Conservation (phyloP, 495 filamentous ascomycete genomes). For the Stereocaulon alpinum region DNA sequence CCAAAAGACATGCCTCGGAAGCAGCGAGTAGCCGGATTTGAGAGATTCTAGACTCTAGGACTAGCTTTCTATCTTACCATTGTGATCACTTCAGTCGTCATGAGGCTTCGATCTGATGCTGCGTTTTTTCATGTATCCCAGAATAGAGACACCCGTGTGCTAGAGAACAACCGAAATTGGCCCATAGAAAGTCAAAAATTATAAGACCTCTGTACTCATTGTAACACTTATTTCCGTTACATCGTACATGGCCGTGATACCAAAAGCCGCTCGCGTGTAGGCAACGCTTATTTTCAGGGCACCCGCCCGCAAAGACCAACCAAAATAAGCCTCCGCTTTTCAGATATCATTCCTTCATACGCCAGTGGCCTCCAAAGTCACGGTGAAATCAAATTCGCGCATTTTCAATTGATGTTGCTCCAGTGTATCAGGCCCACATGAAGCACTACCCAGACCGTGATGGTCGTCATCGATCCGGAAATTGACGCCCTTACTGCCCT, state of each 20-base stretch:
- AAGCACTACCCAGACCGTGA: constrained; percentile 49
- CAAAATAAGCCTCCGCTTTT: not conserved
- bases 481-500: constrained; percentile 39
- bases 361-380: constrained; percentile 15
- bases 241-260: not conserved
- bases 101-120: too few relatives aligned
- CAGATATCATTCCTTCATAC: not conserved
- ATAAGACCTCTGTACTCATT: too few relatives aligned
- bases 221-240: not conserved
- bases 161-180: too few relatives aligned
- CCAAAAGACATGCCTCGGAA: too few relatives aligned
- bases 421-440: constrained; percentile 48
- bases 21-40: too few relatives aligned
- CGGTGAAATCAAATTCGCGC: constrained; percentile 19
- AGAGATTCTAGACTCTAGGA: too few relatives aligned
- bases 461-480: constrained; percentile 48
- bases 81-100: too few relatives aligned
- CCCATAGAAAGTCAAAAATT: too few relatives aligned
- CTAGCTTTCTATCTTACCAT: too few relatives aligned
- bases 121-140: too few relatives aligned
- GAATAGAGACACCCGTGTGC: too few relatives aligned
- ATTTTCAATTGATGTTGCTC: constrained; percentile 38
- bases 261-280: not conserved
- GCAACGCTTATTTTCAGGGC: not conserved
- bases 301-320: not conserved